Evolutionary conservation across 1,284 basidiomycete genomes (phyloP).

Genomic region (Cryptococcus wingfieldii): DNA sequence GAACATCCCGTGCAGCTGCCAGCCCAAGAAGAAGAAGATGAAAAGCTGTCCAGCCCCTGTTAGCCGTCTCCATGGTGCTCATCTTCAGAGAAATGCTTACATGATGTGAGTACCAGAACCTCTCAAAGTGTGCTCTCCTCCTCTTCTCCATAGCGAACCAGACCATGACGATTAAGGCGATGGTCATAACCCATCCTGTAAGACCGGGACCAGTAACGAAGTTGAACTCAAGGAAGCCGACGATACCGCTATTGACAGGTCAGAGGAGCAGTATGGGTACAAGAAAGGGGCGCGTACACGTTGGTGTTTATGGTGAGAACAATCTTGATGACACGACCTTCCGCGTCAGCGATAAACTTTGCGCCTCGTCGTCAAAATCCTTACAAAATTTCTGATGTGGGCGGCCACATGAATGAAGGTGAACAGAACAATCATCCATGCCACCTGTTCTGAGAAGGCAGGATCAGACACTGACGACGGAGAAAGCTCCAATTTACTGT

Average conservation of each 20-base stretch:
- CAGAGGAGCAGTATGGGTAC: neutral
- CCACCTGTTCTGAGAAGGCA: conserved; percentile 57
- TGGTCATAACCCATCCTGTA: conserved; percentile 90
- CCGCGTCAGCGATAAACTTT: neutral
- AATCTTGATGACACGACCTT: conserved; percentile 29
- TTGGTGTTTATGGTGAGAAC: conserved; percentile 59
- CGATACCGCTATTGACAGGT: conserved; percentile 52
- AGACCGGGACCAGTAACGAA: conserved; percentile 79
- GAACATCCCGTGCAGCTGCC: conserved; percentile 93
- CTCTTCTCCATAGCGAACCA: conserved; percentile 76
- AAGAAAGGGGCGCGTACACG: conserved; percentile 15
- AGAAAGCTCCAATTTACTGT: conserved; percentile 55
- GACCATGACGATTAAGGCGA: conserved; percentile 66
- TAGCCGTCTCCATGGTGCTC: neutral
- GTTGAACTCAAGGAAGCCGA: conserved; percentile 68
- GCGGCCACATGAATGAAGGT: conserved; percentile 56
- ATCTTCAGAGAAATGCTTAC: neutral
- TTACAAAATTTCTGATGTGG: conserved; percentile 27
- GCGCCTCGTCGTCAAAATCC: neutral
- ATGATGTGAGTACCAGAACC: conserved; percentile 25
- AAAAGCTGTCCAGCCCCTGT: conserved; percentile 55
- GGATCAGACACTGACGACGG: neutral
- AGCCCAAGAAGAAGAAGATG: conserved; percentile 79
- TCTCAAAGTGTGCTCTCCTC: conserved; percentile 67
- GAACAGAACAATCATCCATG: conserved; percentile 76